Base-by-base conservation (phyloP, 2,329 filamentous ascomycete genomes). In the Penicillium nordicum region DNA sequence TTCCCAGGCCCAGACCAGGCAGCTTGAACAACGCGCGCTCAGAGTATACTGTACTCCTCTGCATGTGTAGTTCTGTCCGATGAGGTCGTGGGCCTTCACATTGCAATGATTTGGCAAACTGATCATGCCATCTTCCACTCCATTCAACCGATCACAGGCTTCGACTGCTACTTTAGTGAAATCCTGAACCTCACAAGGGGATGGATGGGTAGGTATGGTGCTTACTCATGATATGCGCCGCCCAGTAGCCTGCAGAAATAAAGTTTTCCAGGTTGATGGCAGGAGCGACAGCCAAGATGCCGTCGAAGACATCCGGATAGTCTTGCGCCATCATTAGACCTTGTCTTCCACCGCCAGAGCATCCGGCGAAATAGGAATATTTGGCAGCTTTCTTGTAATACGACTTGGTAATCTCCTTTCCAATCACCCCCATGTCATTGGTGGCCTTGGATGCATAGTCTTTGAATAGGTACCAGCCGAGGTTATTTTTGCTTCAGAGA, bases 251-350 rank as follows among this genome's bases (percentile, higher is more conserved):
- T 14, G 38, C 38, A 11, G 18, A 18, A 14, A 40, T 40, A 12
- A 40, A 40, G 11, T 11, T 1, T 40, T 40, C 5, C 11, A 40
- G 7, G n/a, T 40, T 23, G 6, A 40, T 23, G 18, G 42, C 42
- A 4, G 42, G 42, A 16, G 42, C 42, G 9, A 76, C 75, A 12
- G 82, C 77, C 0, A 85, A 62, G 9, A 82, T 75, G 18, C 83
- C 83, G 59, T 85, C 81, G 53, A 84, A 85, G 57, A 84, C 82
- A 0, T 78, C 71, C 0, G 83, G 82, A 55, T 78, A 84, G 9
- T 69, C 63, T 57, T 85, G 77, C 0, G 80, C 78, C 6, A 78
- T 51, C 29, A 57, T 55, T n/a, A 60, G 41, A 9, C 60, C 62
- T 38, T 63, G 55, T 4, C 58, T 47, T 4, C 60, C 60, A 32